These are phyloP conservation scores for Phytophthora pistaciae DNA, from an alignment of 352 stramenopile species.

Conservation along the genomic window DNA sequence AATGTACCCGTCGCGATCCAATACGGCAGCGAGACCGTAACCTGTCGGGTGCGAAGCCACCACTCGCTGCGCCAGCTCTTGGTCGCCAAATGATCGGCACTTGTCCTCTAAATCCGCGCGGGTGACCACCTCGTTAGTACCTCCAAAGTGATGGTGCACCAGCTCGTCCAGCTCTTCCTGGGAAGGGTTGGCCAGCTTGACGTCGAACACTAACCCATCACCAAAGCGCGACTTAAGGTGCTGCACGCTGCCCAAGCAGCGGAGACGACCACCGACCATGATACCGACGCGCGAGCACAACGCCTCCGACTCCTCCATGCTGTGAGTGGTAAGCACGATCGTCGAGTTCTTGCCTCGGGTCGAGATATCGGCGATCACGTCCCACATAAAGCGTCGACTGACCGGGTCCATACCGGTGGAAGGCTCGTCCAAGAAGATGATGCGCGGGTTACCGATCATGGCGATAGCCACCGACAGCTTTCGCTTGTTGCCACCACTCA, in stretches of 20 bases:
- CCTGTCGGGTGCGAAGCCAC: constrained; percentile 66
- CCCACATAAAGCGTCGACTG: constrained; percentile 95
- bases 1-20: constrained; percentile 64
- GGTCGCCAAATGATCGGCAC: constrained; percentile 57
- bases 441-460: constrained; percentile 93
- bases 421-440: constrained; percentile 94
- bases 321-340: constrained; percentile 95
- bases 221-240: constrained; percentile 92
- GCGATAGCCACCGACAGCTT: constrained; percentile 96
- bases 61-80: constrained; percentile 50
- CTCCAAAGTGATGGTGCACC: constrained; percentile 32
- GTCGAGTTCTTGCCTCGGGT: constrained; percentile 72
- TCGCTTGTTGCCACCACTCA: constrained; percentile 95
- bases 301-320: constrained; percentile 96
- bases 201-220: constrained; percentile 90
- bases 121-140: constrained; percentile 44
- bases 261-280: constrained; percentile 87
- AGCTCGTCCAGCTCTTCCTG: constrained; percentile 47
- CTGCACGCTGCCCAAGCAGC: constrained; percentile 91
- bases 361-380: constrained; percentile 85
- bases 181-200: constrained; percentile 49
- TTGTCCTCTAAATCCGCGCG: constrained; percentile 41
- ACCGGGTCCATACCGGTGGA: constrained; percentile 96
- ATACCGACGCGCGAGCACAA: constrained; percentile 96
- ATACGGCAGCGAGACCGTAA: constrained; percentile 60